A percentile compares a stretch with the other conserved stretches of the same genome.
These are phyloP conservation scores for Tieghemostelium lacteum DNA, from an alignment of 78 protist species.

Conservation along the genomic window DNA sequence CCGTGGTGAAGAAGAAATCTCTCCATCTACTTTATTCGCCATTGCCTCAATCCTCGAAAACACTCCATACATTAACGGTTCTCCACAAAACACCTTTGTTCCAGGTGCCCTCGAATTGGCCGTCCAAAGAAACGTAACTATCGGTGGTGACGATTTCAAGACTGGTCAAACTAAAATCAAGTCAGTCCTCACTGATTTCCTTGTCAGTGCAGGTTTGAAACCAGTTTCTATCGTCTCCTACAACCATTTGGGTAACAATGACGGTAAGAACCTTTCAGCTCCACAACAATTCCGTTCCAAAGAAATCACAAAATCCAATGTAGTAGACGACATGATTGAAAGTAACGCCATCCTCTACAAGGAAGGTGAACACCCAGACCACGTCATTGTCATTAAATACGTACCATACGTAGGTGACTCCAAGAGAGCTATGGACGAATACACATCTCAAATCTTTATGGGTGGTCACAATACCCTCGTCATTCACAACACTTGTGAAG, in stretches of 20 bases:
- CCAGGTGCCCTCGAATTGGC: conserved; percentile 98
- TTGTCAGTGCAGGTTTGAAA: conserved; percentile 98
- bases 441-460: conserved; percentile 96
- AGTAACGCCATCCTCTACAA: conserved; percentile 95
- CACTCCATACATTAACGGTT: conserved; percentile 98
- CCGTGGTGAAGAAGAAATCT: conserved; percentile 86
- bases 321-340: conserved; percentile 99
- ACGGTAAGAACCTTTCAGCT: conserved; percentile 98
- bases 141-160: conserved; percentile 99
- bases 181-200: conserved; percentile 98
- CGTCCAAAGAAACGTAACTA: conserved; percentile 81
- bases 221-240: conserved; percentile 96
- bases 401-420: conserved; percentile 99
- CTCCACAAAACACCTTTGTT: conserved; percentile 99
- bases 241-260: conserved; percentile 99
- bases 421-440: conserved; percentile 99
- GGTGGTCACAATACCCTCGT: conserved; percentile 97
- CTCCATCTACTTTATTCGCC: conserved; percentile 98
- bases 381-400: conserved; percentile 99
- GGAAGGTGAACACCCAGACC: conserved; percentile 97
- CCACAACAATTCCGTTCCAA: conserved; percentile 98
- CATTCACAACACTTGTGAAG: conserved; percentile 95
- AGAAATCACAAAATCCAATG: conserved; percentile 99
- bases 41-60: conserved; percentile 96
- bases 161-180: conserved; percentile 99